These are phyloP conservation scores for Cercophora samala DNA, from an alignment of 495 filamentous ascomycete species.

Conservation along the genomic window DNA sequence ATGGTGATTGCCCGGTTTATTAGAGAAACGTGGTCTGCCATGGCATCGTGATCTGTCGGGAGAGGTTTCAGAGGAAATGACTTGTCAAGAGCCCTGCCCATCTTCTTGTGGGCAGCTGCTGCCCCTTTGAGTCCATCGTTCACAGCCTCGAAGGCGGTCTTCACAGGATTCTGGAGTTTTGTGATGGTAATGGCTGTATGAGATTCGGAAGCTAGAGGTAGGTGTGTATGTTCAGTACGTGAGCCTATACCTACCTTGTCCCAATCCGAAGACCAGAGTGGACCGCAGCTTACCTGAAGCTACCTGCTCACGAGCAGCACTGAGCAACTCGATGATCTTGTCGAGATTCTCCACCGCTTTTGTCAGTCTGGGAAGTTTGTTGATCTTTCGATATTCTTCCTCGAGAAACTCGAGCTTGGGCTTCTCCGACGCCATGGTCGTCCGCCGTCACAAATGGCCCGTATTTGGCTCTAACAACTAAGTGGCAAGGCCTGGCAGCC, in stretches of 20 bases:
- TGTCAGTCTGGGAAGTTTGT: slow-evolving; percentile 63
- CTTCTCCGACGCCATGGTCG: slow-evolving; percentile 16
- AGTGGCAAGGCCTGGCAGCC: not conserved
- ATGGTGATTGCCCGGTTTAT: slow-evolving; percentile 93
- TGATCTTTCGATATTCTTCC: slow-evolving; percentile 68
- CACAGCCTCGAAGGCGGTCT: slow-evolving; percentile 70
- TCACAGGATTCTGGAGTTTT: slow-evolving; percentile 80
- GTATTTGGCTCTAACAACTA: not conserved
- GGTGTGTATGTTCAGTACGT: not conserved
- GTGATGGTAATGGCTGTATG: slow-evolving; percentile 67
- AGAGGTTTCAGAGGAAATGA: slow-evolving; percentile 75
- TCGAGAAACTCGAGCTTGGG: slow-evolving; percentile 47
- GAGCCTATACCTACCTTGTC: not conserved
- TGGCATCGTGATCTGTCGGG: slow-evolving; percentile 77
- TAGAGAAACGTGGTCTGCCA: slow-evolving; percentile 67
- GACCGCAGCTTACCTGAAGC: slow-evolving; percentile 51
- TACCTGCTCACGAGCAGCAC: slow-evolving; percentile 65
- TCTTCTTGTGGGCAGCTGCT: slow-evolving; percentile 71
- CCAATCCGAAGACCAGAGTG: not conserved
- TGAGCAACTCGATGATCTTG: slow-evolving; percentile 70
- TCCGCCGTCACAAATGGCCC: not conserved
- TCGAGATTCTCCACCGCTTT: slow-evolving; percentile 75
- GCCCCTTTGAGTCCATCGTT: slow-evolving; percentile 77
- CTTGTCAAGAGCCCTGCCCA: slow-evolving; percentile 79
- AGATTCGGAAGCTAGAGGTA: slow-evolving; percentile 54